Percentiles rank a stretch among this genome's conserved stretches.
Conservation (phyloP, 768 basidiomycete genomes). For the Rhodotorula paludigena region DNA sequence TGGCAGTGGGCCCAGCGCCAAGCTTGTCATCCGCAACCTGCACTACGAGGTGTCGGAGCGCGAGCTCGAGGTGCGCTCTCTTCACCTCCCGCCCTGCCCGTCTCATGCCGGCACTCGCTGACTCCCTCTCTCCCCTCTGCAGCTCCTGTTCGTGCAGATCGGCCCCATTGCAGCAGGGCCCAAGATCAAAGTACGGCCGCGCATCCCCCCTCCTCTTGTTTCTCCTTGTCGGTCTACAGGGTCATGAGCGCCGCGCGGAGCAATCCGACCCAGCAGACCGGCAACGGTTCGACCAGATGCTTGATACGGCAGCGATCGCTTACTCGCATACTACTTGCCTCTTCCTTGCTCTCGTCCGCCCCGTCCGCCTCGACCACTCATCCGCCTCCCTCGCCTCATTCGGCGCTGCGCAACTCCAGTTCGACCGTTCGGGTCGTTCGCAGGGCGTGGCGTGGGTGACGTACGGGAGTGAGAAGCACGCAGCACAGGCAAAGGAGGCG, state of each 20-base stretch:
- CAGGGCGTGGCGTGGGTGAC: conserved; percentile 37
- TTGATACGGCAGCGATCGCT: conserved; percentile 1
- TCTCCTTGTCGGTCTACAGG: not conserved
- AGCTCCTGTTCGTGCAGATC: conserved; percentile 42
- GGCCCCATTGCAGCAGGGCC: conserved; percentile 38
- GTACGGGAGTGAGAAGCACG: conserved; percentile 35
- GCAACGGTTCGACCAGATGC: not conserved
- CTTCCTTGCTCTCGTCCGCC: conserved; percentile 3
- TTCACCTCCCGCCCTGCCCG: too few relatives aligned
- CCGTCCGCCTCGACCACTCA: not conserved
- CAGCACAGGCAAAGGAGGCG: conserved; percentile 38
- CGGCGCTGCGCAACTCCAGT: conserved; percentile 15
- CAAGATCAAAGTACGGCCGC: conserved; percentile 42
- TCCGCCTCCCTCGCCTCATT: not conserved
- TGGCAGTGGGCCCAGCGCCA: conserved; percentile 3
- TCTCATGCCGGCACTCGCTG: not conserved
- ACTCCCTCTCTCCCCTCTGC: not conserved
- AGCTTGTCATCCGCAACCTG: conserved; percentile 39
- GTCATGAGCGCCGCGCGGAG: not conserved
- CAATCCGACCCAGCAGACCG: not conserved
- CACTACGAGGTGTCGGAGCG: conserved; percentile 44
- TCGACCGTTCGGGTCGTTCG: conserved; percentile 43
- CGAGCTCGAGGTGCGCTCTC: conserved; percentile 40
- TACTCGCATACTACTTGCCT: conserved; percentile 12
- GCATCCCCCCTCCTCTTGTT: not conserved